These are phyloP conservation scores for Pisolithus thermaeus DNA, from an alignment of 1,284 basidiomycete species.

Conservation along the genomic window DNA sequence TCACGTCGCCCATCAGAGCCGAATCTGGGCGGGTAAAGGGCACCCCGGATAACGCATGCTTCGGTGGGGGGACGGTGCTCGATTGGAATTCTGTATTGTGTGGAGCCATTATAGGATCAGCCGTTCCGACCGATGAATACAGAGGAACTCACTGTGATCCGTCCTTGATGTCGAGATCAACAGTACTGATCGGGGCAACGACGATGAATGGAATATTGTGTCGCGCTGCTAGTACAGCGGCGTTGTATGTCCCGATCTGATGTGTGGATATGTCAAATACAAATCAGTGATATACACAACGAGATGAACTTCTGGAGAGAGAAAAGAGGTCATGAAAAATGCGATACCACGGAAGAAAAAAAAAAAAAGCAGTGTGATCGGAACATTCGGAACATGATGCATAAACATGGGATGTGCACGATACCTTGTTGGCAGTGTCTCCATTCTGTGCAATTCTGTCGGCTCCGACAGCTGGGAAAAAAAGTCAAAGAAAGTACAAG, in stretches of 20 bases:
- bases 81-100: conserved; percentile 69
- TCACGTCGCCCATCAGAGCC: conserved; percentile 40
- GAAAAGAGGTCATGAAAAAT: background rate
- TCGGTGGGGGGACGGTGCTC: conserved; percentile 84
- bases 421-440: conserved; percentile 89
- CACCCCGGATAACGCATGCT: conserved; percentile 81
- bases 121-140: background rate
- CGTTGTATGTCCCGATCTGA: conserved; percentile 87
- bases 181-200: conserved; percentile 85
- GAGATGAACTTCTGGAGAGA: background rate
- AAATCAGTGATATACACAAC: background rate
- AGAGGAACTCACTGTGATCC: conserved; percentile 57
- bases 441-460: conserved; percentile 86
- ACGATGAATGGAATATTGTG: conserved; percentile 87
- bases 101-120: conserved; percentile 3
- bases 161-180: conserved; percentile 74
- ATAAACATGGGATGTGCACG: background rate
- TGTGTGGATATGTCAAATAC: conserved; percentile 1
- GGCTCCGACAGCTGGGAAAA: conserved; percentile 64
- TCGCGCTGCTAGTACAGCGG: conserved; percentile 78
- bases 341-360: background rate
- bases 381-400: conserved; percentile 6
- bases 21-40: conserved; percentile 47
- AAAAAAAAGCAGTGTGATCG: background rate
- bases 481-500: background rate